Evolutionary conservation across 2,329 filamentous ascomycete genomes (phyloP).

Genomic region (Ramularia endophylla): DNA sequence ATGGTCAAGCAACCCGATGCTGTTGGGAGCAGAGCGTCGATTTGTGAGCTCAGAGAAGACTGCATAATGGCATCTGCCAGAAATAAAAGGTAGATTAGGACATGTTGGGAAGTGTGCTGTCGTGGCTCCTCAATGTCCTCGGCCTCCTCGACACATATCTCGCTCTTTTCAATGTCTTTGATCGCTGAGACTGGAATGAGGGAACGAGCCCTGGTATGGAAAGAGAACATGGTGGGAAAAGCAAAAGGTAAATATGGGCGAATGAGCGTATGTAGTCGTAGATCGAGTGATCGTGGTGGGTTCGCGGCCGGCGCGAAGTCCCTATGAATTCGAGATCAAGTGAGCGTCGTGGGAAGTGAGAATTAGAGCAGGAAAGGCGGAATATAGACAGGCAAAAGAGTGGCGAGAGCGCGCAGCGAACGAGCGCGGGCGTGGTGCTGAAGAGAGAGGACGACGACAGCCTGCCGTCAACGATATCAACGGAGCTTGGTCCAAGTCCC

Average conservation of each 20-base stretch:
- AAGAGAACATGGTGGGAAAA: conserved; percentile 36
- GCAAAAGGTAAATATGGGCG: background rate
- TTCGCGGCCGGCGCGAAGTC: conserved; percentile 6
- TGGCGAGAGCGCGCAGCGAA: too few relatives aligned
- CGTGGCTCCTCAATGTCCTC: conserved; percentile 18
- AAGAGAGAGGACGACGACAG: too few relatives aligned
- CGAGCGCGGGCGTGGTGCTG: too few relatives aligned
- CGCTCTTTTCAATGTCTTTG: conserved; percentile 37
- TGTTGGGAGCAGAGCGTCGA: conserved; percentile 42
- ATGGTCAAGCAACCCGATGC: conserved; percentile 40
- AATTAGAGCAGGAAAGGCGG: too few relatives aligned
- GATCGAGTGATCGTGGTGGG: conserved; percentile 1
- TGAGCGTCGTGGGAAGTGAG: too few relatives aligned
- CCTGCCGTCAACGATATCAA: too few relatives aligned
- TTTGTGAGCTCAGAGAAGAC: conserved; percentile 43
- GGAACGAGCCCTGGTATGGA: conserved; percentile 37
- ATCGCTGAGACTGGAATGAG: conserved; percentile 40
- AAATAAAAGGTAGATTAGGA: conserved; percentile 42
- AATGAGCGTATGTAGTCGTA: background rate
- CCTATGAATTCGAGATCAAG: too few relatives aligned
- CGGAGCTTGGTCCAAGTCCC: too few relatives aligned
- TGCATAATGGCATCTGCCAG: conserved; percentile 48
- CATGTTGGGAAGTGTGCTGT: conserved; percentile 12
- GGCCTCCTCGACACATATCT: conserved; percentile 15
- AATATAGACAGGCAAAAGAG: too few relatives aligned